These are phyloP conservation scores for Periconia sp. DNA, from an alignment of 2,329 filamentous ascomycete genomes.

Conservation along the genomic window DNA sequence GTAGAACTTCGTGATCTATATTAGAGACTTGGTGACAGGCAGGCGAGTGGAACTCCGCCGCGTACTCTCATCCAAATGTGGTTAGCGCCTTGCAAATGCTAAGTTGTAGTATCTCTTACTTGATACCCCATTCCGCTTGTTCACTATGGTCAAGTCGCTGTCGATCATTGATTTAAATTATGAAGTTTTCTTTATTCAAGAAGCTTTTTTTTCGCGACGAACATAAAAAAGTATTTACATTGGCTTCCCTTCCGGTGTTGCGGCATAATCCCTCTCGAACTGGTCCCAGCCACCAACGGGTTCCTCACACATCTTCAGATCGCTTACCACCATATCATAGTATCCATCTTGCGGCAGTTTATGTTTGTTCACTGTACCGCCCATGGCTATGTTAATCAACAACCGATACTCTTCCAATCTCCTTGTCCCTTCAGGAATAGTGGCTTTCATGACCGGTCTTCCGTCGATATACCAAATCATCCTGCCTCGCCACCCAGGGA, in stretches of 20 bases:
- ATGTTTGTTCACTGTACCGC: constrained; percentile 60
- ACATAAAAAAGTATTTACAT: constrained; percentile 13
- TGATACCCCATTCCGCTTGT: not conserved
- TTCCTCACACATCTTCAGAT: constrained; percentile 56
- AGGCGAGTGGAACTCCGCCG: not conserved
- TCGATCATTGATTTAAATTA: too few species aligned
- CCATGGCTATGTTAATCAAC: constrained; percentile 64
- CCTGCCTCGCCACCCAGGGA: constrained; percentile 47
- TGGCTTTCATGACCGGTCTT: constrained; percentile 58
- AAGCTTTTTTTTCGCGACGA: not conserved
- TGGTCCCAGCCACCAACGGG: constrained; percentile 58
- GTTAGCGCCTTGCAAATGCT: not conserved
- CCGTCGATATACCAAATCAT: constrained; percentile 64
- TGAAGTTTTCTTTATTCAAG: not conserved
- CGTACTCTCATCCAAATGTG: not conserved
- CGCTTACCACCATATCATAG: constrained; percentile 60
- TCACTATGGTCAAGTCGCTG: not conserved
- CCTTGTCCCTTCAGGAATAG: constrained; percentile 55
- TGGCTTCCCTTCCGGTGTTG: constrained; percentile 34
- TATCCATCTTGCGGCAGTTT: constrained; percentile 54
- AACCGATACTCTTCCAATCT: constrained; percentile 59
- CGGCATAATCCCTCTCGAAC: constrained; percentile 57
- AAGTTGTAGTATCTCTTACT: not conserved
- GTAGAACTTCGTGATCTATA: too few species aligned
- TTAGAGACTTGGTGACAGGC: not conserved